These are phyloP conservation scores for Tetrastigma voinierianum DNA, from an alignment of 164 flowering plant species.

Conservation along the genomic window DNA sequence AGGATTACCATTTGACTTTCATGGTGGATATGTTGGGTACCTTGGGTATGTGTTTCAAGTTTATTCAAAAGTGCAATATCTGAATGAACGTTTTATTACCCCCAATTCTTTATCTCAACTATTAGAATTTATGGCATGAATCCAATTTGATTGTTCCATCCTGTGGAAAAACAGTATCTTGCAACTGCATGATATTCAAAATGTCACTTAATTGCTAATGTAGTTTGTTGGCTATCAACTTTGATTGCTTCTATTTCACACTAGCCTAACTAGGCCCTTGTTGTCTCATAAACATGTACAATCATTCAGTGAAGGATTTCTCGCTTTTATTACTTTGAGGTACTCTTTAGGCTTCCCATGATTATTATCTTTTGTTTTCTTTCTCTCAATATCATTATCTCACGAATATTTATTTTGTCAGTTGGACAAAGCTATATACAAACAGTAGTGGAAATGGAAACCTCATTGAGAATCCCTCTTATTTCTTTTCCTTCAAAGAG, in stretches of 20 bases:
- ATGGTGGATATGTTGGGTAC: constrained; percentile 92
- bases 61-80: background rate
- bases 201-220: background rate
- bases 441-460: no score
- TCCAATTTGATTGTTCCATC: background rate
- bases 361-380: no score
- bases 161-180: background rate
- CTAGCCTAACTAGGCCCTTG: background rate
- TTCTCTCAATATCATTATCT: no score
- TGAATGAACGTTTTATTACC: background rate
- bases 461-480: background rate
- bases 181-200: background rate
- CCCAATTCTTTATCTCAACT: background rate
- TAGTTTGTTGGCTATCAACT: background rate
- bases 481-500: background rate
- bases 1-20: constrained; percentile 90
- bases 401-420: no score
- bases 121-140: background rate
- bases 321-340: no score
- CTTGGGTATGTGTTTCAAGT: constrained; percentile 64
- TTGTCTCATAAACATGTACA: no score
- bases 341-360: no score
- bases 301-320: no score
- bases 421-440: no score
- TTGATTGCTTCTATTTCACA: background rate